phyloP scores from a whole-genome alignment of 805 yeast species.

The Nakazawaea sp. region DNA sequence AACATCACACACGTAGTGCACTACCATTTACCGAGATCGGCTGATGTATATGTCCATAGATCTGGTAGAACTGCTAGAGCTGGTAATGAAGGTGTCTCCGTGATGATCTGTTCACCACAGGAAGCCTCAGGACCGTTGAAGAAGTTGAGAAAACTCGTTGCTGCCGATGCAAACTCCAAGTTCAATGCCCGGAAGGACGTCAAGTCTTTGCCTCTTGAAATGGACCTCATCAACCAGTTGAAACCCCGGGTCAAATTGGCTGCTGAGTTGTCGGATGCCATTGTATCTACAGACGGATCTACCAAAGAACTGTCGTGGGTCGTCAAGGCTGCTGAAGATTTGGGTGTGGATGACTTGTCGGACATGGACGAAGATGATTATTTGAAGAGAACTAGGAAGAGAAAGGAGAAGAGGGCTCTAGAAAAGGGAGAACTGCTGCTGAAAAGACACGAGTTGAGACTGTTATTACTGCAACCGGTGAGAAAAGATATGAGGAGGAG shows the following conservation, averaged over 20 bases:
- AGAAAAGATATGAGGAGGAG: constrained; percentile 61
- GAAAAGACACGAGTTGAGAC: constrained; percentile 45
- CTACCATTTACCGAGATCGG: constrained; percentile 90
- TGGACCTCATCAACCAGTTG: constrained; percentile 63
- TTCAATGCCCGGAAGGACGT: constrained; percentile 37
- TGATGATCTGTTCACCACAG: constrained; percentile 87
- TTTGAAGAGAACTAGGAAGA: constrained; percentile 54
- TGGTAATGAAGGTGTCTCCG: constrained; percentile 88
- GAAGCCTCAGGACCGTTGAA: constrained; percentile 86
- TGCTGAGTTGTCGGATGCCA: constrained; percentile 68
- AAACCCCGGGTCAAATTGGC: constrained; percentile 66
- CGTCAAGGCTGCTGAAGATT: constrained; percentile 85
- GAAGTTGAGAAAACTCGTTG: constrained; percentile 58
- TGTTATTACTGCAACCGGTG: constrained; percentile 44
- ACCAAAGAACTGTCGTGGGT: constrained; percentile 76
- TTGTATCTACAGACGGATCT: constrained; percentile 43
- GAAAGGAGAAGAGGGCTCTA: constrained; percentile 45
- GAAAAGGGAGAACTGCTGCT: constrained; percentile 40
- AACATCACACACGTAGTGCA: constrained; percentile 90
- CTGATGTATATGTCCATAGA: constrained; percentile 91
- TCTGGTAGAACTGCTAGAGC: constrained; percentile 99
- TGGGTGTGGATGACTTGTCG: constrained; percentile 69
- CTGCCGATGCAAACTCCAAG: constrained; percentile 19
- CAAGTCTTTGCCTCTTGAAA: constrained; percentile 68
- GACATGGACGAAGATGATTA: constrained; percentile 70